Evolutionary conservation across 2,329 filamentous ascomycete species (phyloP).

Genomic region (Arthrobotrys sinensis): DNA sequence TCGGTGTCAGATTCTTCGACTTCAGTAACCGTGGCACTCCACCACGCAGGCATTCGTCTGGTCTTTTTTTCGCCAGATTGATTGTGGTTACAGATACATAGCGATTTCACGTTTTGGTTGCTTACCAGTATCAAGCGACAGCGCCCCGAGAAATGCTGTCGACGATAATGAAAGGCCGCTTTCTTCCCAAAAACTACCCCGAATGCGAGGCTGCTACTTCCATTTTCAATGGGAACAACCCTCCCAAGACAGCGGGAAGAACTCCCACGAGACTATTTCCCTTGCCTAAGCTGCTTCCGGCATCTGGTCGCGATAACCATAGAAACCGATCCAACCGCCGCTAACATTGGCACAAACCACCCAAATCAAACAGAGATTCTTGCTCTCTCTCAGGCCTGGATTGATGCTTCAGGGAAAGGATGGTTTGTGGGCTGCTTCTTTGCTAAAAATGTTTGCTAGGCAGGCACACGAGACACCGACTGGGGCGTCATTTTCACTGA

Average conservation of each 20-base stretch:
- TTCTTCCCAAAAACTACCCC: constrained; percentile 12
- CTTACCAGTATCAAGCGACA: constrained; percentile 6
- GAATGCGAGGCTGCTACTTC: constrained; percentile 18
- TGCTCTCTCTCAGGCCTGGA: background rate
- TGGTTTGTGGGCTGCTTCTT: background rate
- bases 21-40: constrained; percentile 17
- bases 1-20: constrained; percentile 45
- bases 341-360: constrained; percentile 12
- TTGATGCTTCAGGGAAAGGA: too few relatives aligned
- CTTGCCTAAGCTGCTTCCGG: constrained; percentile 44
- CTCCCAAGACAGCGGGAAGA: constrained; percentile 34
- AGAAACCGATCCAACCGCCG: constrained; percentile 58
- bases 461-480: constrained; percentile 42
- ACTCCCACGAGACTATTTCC: constrained; percentile 31
- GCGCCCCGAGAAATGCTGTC: background rate
- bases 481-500: background rate
- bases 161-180: constrained; percentile 6
- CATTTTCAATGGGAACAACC: constrained; percentile 34
- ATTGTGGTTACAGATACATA: constrained; percentile 1
- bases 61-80: constrained; percentile 20
- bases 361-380: constrained; percentile 7
- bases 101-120: constrained; percentile 1
- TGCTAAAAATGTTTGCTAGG: constrained; percentile 2
- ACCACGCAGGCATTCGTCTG: constrained; percentile 28
- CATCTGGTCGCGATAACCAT: constrained; percentile 57